Evolutionary conservation across 2,329 filamentous ascomycete species (phyloP).

Genomic region (Pyrenophora tritici-repentis): DNA sequence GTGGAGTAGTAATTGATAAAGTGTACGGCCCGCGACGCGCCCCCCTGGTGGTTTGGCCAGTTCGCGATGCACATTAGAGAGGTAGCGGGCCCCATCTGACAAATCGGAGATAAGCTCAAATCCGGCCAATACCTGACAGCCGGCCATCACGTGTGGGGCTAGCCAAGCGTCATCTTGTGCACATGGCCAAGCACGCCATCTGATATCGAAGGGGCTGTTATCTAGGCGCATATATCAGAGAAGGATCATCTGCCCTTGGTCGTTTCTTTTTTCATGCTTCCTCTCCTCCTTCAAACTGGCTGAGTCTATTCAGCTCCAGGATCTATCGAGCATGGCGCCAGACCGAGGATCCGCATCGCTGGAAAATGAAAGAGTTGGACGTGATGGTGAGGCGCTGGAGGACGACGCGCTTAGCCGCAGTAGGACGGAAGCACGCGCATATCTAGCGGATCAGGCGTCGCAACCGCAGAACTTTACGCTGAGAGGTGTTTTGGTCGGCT

Average conservation of each 20-base stretch:
- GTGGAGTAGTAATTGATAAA: too few relatives aligned
- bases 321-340: conserved; percentile 39
- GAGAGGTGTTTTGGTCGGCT: conserved; percentile 77
- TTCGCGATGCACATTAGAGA: conserved; percentile 27
- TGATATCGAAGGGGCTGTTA: conserved; percentile 8
- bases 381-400: conserved; percentile 20
- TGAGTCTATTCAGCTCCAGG: conserved; percentile 26
- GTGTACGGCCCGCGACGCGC: conserved; percentile 8
- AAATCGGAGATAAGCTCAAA: conserved; percentile 38
- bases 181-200: conserved; percentile 29
- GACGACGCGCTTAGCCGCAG: conserved; percentile 20
- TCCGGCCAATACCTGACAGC: conserved; percentile 1
- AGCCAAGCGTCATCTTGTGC: conserved; percentile 25
- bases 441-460: conserved; percentile 40
- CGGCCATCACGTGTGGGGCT: conserved; percentile 13
- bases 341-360: conserved; percentile 37
- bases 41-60: background rate
- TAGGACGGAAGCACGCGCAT: conserved; percentile 25
- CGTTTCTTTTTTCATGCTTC: background rate
- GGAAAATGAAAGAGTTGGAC: conserved; percentile 29
- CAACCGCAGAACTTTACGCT: conserved; percentile 76
- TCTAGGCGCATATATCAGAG: background rate
- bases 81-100: conserved; percentile 29
- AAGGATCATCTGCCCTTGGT: background rate
- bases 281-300: conserved; percentile 20